Conservation (phyloP, 139 green algal species). For the Diplosphaera chodatii region DNA sequence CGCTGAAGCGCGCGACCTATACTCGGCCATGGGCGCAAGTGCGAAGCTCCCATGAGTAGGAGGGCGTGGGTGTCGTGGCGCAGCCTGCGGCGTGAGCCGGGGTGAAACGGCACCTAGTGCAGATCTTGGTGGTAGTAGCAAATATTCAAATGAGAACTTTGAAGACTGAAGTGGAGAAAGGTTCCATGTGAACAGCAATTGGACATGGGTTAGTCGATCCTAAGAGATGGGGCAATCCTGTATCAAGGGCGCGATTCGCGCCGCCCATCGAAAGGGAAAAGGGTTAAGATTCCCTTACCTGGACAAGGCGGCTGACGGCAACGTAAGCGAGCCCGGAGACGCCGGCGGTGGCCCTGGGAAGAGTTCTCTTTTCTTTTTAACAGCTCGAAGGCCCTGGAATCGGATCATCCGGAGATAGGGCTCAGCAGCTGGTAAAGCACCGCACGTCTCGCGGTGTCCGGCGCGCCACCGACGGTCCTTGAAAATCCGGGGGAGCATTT, state of each 20-base stretch:
- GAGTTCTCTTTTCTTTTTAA: conserved; percentile 97
- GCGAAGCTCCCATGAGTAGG: conserved; percentile 85
- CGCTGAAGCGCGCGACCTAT: conserved; percentile 87
- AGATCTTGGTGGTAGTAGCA: conserved; percentile 95
- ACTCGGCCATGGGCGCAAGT: conserved; percentile 79
- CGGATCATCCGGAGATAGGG: conserved; percentile 84
- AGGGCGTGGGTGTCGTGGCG: conserved; percentile 77
- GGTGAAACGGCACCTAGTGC: conserved; percentile 79
- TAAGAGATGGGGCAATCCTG: conserved; percentile 85
- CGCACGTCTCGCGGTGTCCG: conserved; percentile 77
- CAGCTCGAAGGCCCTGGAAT: conserved; percentile 80
- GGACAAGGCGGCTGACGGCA: conserved; percentile 75
- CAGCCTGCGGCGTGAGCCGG: conserved; percentile 76
- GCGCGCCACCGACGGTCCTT: conserved; percentile 79
- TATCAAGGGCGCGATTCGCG: conserved; percentile 74
- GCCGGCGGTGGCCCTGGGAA: conserved; percentile 74
- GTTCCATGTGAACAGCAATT: conserved; percentile 95
- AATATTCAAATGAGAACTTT: conserved; percentile 94
- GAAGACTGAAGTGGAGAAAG: conserved; percentile 89
- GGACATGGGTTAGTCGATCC: conserved; percentile 91
- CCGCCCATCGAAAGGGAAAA: conserved; percentile 84
- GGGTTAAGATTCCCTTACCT: conserved; percentile 92
- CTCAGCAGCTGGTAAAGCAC: conserved; percentile 79
- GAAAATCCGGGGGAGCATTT: conserved; percentile 81
- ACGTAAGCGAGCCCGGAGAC: conserved; percentile 79